Base-by-base conservation (phyloP, 164 flowering plant genomes). In the Buxus sempervirens region DNA sequence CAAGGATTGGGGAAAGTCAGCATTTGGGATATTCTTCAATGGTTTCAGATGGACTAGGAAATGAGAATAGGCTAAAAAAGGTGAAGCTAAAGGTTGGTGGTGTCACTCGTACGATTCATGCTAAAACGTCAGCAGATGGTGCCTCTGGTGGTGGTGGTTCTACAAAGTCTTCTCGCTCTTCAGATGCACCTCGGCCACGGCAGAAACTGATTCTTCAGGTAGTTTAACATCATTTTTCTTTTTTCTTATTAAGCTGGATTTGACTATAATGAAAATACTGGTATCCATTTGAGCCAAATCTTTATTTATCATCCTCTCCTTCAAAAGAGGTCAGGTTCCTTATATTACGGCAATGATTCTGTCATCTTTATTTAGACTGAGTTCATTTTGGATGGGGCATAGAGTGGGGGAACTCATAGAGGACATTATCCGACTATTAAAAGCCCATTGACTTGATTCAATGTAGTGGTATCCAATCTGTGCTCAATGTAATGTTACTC, bases 31-130 rank as follows among this genome's bases (percentile, higher is more conserved):
- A 66, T 45, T 62, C 54, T 12, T 77, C 65, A 54, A 64, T 45
- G 7, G n/a, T 10, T 67, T 59, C 59, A 19, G 86, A 82, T 73
- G 82, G 69, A 26, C 55, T 36, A 13, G 88, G 73, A 67, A 80
- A 62, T 74, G 86, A 86, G 58, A 81, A 51, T 67, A 86, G 79
- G 77, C 82, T 82, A 42, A 87, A 83, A 70, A 90, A 84, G 57
- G 82, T 90, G 14, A 90, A 88, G 73, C 86, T 88, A 45, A 90
- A 83, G 77, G 86, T 90, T 70, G 86, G 88, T 68, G 88, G 92
- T 23, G 81, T 84, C 38, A 83, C 82, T 0, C 84, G 77, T 16
- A 84, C 86, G 16, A 80, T 87, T 60, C 80, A 86, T 56, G 79
- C 86, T 49, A 81, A 81, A 51, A 68, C 84, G 22, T 62, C 74